Evolutionary conservation across 2,329 filamentous ascomycete genomes (phyloP), one percentile per base, ranked within the genome.

Genomic region (Apiospora hydei): DNA sequence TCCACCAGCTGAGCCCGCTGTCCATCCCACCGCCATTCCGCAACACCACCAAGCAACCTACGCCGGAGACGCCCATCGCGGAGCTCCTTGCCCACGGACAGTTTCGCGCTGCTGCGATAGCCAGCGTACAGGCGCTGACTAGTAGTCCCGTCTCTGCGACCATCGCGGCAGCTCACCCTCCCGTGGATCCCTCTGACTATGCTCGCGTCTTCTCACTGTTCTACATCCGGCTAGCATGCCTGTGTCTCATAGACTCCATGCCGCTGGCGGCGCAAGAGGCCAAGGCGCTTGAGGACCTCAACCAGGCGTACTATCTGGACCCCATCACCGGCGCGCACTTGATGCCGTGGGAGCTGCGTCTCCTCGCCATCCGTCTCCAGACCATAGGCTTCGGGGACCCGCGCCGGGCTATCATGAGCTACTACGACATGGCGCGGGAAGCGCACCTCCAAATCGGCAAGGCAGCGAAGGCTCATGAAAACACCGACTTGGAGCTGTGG

Each of bases 351-450:
- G 89, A 92, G 57, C 87, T 99, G 70, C 90, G 96, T 8, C 88
- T 98, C 3, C 87, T 98, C 21, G 91, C 92, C 8, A 93, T 98
- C 11, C 89, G 95, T 1, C 87, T 98, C 26, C 94, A 97, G 76
- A 94, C 94, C 0, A 88, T 98, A 66, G 94, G 94, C 0, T 97
- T 96, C 75, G 92, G 92, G 4, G 96, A 99, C 82, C 90, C 92
- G 69, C 88, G 96, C 5, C 88, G 95, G 73, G 93, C 94, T 4
- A 92, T 99, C 72, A 96, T 96, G 87, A 93, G 93, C 64, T 94
- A 97, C 80, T 97, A 98, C 80, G 95, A 98, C 74, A 87, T 98
- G 2, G 95, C 92, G 0, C 84, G 93, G 11, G 94, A 97, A 81
- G 94, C 94, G 2, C 87, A 95, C 24, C 84, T 85, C 2, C 87